Evolutionary conservation across 2,329 filamentous ascomycete species (phyloP).

Genomic region (Paracoccidioides brasiliensis): DNA sequence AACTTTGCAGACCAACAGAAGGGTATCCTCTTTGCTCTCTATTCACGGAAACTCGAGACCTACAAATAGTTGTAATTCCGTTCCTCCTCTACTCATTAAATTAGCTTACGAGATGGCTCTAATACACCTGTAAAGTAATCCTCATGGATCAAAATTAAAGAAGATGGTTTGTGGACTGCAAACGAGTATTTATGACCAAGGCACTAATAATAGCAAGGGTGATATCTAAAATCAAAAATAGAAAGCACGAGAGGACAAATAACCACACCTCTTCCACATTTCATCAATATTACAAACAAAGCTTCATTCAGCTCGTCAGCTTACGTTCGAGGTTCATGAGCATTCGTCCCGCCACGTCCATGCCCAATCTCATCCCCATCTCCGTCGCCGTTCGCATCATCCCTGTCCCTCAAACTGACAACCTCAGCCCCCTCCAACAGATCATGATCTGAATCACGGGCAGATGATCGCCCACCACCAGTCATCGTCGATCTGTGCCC

Average conservation of each 20-base stretch:
- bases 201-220: too few relatives aligned
- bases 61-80: too few relatives aligned
- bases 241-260: neutral
- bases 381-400: slow-evolving; percentile 14
- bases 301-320: neutral
- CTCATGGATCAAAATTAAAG: too few relatives aligned
- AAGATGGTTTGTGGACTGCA: too few relatives aligned
- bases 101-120: too few relatives aligned
- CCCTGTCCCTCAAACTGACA: slow-evolving; percentile 31
- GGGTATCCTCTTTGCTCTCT: too few relatives aligned
- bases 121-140: too few relatives aligned
- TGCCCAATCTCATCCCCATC: neutral
- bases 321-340: neutral
- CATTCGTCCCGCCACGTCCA: neutral
- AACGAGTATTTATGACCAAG: too few relatives aligned
- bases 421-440: slow-evolving; percentile 63
- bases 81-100: too few relatives aligned
- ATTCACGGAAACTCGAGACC: too few relatives aligned
- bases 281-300: neutral
- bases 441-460: slow-evolving; percentile 53
- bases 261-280: neutral
- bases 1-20: too few relatives aligned
- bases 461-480: slow-evolving; percentile 18
- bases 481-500: slow-evolving; percentile 2
- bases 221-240: too few relatives aligned